Evolutionary conservation across 164 flowering plant species (phyloP), one percentile per base, ranked within the genome.

Genomic region (Aristolochia californica): DNA sequence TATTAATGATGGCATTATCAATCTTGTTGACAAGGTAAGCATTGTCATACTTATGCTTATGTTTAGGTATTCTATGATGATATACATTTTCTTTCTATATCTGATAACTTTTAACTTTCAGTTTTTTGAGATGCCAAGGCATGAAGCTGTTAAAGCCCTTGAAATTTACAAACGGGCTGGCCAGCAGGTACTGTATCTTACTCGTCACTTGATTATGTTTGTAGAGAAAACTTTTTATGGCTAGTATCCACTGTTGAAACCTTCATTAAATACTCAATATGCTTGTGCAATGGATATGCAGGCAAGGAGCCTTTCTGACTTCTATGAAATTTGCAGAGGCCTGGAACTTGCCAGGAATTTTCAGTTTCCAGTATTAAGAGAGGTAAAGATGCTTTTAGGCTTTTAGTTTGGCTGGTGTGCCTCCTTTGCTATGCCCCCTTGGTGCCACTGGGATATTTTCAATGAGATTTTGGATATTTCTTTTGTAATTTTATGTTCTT

Each of bases 41-140:
- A 16, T 54, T 54, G 0, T 15, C 7, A 27, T 17, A 5, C 43
- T 28, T 5, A 10, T 24, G 40, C 8, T 13, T 9, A 2, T 10
- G 0, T 17, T 16, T 24, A 10, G 7, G 17, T 0, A 27, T 30
- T 27, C n/a, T 54, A 17, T 16, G 5, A 4, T 47, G 50, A 14
- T 47, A 47, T 47, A 0, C 13, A 54, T 4, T 27, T 12, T 54
- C 14, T 17, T 1, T 13, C 13, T 13, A 13, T 22, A 49, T 38
- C 43, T 40, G 24, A 22, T 17, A 26, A 13, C 23, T 51, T n/a
- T n/a, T n/a, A 21, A 13, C 24, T 22, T 3, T 43, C 81, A 94
- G 99, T 90, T 94, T 68, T 94, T 94, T 74, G 97, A 94, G 83
- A 94, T 90, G 99, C 96, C 99, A 25, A 83, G 91, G 70, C 97